These are phyloP conservation scores for Globisporangium uncinulatum DNA, from an alignment of 352 stramenopile species.

Conservation along the genomic window DNA sequence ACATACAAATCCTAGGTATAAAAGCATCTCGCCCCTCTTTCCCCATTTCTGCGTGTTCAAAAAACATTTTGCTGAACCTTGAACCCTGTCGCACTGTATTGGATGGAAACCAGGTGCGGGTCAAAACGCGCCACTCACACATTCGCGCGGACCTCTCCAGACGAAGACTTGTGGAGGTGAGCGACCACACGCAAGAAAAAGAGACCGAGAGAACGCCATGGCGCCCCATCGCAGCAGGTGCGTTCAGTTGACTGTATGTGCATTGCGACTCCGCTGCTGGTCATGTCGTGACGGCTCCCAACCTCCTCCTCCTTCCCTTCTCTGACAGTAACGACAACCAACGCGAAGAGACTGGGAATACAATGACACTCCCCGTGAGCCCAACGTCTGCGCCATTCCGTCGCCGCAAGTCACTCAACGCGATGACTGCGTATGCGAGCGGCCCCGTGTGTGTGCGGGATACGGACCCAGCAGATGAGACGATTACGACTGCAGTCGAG, in stretches of 20 bases:
- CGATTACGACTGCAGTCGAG: neutral
- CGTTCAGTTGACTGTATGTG: neutral
- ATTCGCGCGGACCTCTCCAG: too few species aligned
- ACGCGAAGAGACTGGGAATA: constrained; percentile 1
- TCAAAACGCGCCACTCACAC: too few species aligned
- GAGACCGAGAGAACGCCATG: constrained; percentile 15
- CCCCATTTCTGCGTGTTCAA: too few species aligned
- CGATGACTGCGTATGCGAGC: neutral
- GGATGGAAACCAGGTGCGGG: too few species aligned
- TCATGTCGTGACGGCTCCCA: neutral
- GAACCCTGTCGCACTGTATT: too few species aligned
- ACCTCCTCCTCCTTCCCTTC: neutral
- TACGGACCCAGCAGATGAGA: constrained; percentile 5
- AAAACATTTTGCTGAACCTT: too few species aligned
- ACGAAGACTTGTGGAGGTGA: too few species aligned
- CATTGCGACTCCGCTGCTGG: too few species aligned
- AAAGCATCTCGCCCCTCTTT: too few species aligned
- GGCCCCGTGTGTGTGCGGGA: constrained; percentile 6
- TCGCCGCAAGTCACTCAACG: constrained; percentile 9
- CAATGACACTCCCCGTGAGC: neutral
- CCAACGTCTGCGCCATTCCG: neutral
- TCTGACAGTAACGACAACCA: constrained; percentile 11
- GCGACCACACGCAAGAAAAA: too few species aligned
- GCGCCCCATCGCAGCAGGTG: constrained; percentile 36
- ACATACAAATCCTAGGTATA: too few species aligned